These are phyloP conservation scores for Casuarina equisetifolia DNA, from an alignment of 306 rosid species.

Conservation along the genomic window DNA sequence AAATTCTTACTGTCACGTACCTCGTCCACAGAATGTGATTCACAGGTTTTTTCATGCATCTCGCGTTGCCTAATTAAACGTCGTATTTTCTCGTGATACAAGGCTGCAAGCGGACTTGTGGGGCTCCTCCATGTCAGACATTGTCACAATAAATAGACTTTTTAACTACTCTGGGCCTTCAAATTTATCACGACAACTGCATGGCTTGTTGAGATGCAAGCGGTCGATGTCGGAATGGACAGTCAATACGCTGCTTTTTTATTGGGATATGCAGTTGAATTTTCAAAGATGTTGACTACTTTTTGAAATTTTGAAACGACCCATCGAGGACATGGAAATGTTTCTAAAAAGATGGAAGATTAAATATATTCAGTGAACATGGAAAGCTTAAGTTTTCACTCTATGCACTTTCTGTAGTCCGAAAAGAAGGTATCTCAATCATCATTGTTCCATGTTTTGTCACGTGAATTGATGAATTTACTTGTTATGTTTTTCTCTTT, in stretches of 20 bases:
- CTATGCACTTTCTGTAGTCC: too few species aligned
- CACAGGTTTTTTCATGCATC: neutral
- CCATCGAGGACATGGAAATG: neutral
- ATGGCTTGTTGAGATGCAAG: slow-evolving; percentile 5
- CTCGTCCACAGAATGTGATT: too few species aligned
- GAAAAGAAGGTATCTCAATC: too few species aligned
- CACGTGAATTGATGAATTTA: neutral
- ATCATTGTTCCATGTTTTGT: neutral
- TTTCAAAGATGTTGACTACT: neutral
- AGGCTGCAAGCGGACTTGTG: too few species aligned
- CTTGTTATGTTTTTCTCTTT: neutral
- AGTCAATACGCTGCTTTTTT: neutral
- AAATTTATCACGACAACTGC: neutral
- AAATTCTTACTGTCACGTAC: too few species aligned
- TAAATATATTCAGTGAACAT: too few species aligned
- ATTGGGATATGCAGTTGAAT: neutral
- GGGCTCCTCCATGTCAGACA: too few species aligned
- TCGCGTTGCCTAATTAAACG: neutral
- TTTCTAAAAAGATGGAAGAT: too few species aligned
- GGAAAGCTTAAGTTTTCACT: too few species aligned
- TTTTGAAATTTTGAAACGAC: neutral
- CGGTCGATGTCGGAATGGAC: slow-evolving; percentile 13
- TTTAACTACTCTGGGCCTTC: neutral
- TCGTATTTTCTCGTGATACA: too few species aligned
- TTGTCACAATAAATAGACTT: neutral